Conservation (phyloP, 352 stramenopile species). For the Globisporangium splendens region DNA sequence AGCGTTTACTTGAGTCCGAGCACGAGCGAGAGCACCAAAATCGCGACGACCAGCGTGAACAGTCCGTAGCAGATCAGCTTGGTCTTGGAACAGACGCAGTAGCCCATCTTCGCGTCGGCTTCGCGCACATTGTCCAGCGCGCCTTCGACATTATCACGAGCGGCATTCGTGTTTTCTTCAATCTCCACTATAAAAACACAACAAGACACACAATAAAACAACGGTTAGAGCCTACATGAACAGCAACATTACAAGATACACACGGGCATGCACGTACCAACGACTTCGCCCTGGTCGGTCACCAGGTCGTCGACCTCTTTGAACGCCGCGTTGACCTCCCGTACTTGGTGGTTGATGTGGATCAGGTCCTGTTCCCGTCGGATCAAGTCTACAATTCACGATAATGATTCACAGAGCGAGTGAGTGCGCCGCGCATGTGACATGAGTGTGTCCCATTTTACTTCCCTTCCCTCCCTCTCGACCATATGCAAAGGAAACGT, state of each 20-base stretch:
- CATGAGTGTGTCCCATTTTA: background rate
- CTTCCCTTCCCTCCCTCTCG: background rate
- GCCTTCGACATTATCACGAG: constrained; percentile 43
- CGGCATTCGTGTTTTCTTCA: constrained; percentile 45
- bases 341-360: constrained; percentile 70
- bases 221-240: constrained; percentile 6
- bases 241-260: background rate
- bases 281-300: constrained; percentile 61
- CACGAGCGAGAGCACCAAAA: constrained; percentile 46
- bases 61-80: constrained; percentile 58
- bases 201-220: background rate
- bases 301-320: constrained; percentile 62
- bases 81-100: constrained; percentile 55
- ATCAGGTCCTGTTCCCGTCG: constrained; percentile 67
- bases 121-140: constrained; percentile 53
- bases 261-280: constrained; percentile 29
- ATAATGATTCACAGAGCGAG: constrained; percentile 7
- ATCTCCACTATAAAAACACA: constrained; percentile 39
- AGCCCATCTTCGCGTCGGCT: constrained; percentile 42
- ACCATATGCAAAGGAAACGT: constrained; percentile 9
- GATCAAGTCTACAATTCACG: constrained; percentile 29
- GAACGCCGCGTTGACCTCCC: constrained; percentile 64
- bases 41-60: constrained; percentile 42
- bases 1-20: constrained; percentile 21
- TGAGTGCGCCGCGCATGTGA: background rate